Percentiles rank a stretch among this genome's conserved stretches.
phyloP scores from a whole-genome alignment of 768 basidiomycete genomes.

The Pulveroboletus sp. region DNA sequence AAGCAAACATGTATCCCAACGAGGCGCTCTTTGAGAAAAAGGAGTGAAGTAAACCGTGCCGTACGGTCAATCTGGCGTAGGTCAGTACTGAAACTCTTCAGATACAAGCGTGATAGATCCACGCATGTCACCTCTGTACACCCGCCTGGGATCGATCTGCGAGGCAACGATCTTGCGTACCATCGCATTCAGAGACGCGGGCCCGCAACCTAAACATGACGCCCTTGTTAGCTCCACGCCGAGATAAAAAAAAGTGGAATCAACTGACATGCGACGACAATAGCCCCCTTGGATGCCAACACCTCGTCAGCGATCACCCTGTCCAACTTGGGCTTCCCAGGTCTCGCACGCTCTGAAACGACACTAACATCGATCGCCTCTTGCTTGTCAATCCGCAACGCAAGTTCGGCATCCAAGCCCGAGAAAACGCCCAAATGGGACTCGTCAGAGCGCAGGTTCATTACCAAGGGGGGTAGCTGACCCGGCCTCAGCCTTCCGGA shows the following conservation, averaged over 20 bases:
- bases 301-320: conserved; percentile 64
- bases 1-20: not conserved
- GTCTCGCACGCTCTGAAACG: conserved; percentile 58
- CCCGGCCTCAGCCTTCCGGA: not conserved
- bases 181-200: conserved; percentile 61
- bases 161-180: conserved; percentile 60
- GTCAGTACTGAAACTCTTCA: conserved; percentile 64
- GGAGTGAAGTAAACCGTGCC: not conserved
- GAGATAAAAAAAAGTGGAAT: not conserved
- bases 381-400: conserved; percentile 48
- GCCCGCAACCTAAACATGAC: conserved; percentile 59
- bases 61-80: too few species aligned
- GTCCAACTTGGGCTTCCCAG: conserved; percentile 63
- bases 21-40: not conserved
- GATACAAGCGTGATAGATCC: conserved; percentile 58
- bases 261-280: conserved; percentile 67
- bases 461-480: not conserved
- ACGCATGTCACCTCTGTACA: conserved; percentile 51
- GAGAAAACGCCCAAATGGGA: not conserved
- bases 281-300: conserved; percentile 44
- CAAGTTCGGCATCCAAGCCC: not conserved
- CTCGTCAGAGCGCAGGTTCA: not conserved
- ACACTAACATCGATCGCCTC: conserved; percentile 57
- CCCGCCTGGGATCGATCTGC: conserved; percentile 52
- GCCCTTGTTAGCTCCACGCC: not conserved